A percentile compares a stretch with the other conserved stretches of the same genome.
Conservation (phyloP, 129 eudicot genomes). For the Chrysanthemum makinoi region DNA sequence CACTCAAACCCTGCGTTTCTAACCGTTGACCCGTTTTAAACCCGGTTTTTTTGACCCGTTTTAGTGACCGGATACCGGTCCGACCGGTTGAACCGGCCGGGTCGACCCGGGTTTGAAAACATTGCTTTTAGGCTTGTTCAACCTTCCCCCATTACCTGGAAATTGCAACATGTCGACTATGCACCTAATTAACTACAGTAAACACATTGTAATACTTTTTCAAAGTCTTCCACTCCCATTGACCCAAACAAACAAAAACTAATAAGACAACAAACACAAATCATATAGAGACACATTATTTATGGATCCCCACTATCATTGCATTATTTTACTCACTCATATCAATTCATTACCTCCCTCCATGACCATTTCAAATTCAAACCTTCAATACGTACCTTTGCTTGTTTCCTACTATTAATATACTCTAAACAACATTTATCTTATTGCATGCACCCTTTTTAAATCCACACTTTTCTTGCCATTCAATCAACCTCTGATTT, state of each 20-base stretch:
- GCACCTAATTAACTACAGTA: no score
- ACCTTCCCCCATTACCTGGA: background rate
- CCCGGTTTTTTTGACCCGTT: no score
- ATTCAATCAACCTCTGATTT: slow-evolving; percentile 19
- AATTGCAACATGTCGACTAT: background rate
- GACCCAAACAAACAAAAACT: slow-evolving; percentile 7
- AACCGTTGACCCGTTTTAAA: no score
- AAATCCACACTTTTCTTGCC: slow-evolving; percentile 7
- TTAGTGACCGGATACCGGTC: no score
- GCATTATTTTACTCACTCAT: slow-evolving; percentile 13
- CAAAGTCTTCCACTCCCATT: slow-evolving; percentile 14
- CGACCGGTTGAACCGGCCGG: no score
- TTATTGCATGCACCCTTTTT: background rate
- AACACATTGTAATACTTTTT: background rate
- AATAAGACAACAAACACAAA: background rate
- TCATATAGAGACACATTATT: background rate
- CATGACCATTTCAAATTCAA: slow-evolving; percentile 15
- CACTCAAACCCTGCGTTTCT: no score
- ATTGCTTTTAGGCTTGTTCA: no score
- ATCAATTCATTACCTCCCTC: slow-evolving; percentile 17
- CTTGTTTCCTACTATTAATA: background rate
- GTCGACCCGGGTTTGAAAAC: no score
- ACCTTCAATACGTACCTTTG: slow-evolving; percentile 1
- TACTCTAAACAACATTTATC: slow-evolving; percentile 2
- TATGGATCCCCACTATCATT: slow-evolving; percentile 19